Percentiles rank a stretch among this genome's conserved stretches.
These are phyloP conservation scores for Pythium graminicola DNA, from an alignment of 352 stramenopile species.

Conservation along the genomic window DNA sequence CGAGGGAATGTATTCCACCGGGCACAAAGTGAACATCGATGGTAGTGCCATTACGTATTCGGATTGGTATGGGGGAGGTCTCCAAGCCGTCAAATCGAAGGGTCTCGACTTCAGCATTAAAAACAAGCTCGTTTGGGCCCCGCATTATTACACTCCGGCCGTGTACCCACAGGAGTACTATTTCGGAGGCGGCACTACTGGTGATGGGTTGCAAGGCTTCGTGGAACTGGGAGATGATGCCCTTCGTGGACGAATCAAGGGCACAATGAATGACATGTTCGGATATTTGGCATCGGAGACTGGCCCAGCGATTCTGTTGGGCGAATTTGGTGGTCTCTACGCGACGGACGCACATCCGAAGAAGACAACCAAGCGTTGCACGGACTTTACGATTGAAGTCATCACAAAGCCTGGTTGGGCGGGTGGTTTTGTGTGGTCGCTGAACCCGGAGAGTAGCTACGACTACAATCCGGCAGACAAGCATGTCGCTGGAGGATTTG, in stretches of 20 bases:
- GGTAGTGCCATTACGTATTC: slow-evolving; percentile 44
- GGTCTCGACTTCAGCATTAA: slow-evolving; percentile 33
- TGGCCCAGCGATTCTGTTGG: slow-evolving; percentile 44
- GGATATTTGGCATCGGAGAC: slow-evolving; percentile 28
- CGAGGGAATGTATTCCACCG: slow-evolving; percentile 42
- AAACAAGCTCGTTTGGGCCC: slow-evolving; percentile 70
- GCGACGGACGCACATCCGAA: slow-evolving; percentile 39
- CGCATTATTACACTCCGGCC: slow-evolving; percentile 62
- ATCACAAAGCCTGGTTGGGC: slow-evolving; percentile 41
- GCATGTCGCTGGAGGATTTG: slow-evolving; percentile 31
- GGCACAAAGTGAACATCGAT: slow-evolving; percentile 29
- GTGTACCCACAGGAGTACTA: slow-evolving; percentile 56
- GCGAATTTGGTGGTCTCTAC: slow-evolving; percentile 68
- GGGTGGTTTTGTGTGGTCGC: slow-evolving; percentile 64
- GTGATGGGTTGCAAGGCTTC: slow-evolving; percentile 25
- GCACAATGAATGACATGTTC: slow-evolving; percentile 24
- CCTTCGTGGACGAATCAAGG: slow-evolving; percentile 11
- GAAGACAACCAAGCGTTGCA: slow-evolving; percentile 54
- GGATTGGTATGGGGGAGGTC: slow-evolving; percentile 57
- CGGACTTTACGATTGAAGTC: slow-evolving; percentile 55
- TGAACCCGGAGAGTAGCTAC: slow-evolving; percentile 68
- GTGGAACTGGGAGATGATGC: slow-evolving; percentile 32
- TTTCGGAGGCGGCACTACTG: slow-evolving; percentile 35
- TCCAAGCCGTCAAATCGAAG: slow-evolving; percentile 33
- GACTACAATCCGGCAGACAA: slow-evolving; percentile 48